Base-by-base conservation (phyloP, 495 filamentous ascomycete genomes). In the Talaromyces wortmannii region DNA sequence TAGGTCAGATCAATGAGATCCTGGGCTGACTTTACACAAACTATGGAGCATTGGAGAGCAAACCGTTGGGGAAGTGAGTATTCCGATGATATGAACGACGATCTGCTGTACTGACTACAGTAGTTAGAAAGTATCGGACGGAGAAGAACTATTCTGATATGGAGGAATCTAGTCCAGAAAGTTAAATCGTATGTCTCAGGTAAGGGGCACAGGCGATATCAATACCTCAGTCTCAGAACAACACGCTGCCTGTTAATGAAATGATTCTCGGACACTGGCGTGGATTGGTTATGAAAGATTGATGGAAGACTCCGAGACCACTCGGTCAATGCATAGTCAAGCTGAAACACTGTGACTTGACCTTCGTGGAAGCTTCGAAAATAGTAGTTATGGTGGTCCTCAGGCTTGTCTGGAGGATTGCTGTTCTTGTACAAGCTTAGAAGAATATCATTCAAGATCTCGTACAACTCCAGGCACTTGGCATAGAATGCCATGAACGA, bases 381-480 rank as follows among this genome's bases (percentile, higher is more conserved):
- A n/a, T n/a, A n/a, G n/a, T n/a, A n/a, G n/a, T n/a, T n/a, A n/a
- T n/a, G n/a, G n/a, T n/a, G n/a, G n/a, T n/a, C n/a, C n/a, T n/a
- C n/a, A n/a, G n/a, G n/a, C n/a, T n/a, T n/a, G n/a, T n/a, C n/a
- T n/a, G n/a, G n/a, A n/a, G n/a, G n/a, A n/a, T n/a, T n/a, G n/a
- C n/a, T n/a, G n/a, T n/a, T n/a, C n/a, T n/a, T n/a, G n/a, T n/a
- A n/a, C 8, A 71, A 40, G 54, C 65, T 72, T 7, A 70, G 57
- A 8, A 75, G 59, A 6, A 75, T 63, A 30, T 75, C 67, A 48
- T 74, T 68, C 59, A 76, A 52, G 23, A 73, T 74, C 31, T 73
- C 68, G 48, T 74, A 74, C 7, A 76, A 57, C 49, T 71, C 67
- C 12, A 74, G 57, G 1, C 68, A 66, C 43, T 71, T 68, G 12